Evolutionary conservation across 1,284 basidiomycete species (phyloP), one percentile per base, ranked within the genome.

Genomic region (Neolentinus lepideus): DNA sequence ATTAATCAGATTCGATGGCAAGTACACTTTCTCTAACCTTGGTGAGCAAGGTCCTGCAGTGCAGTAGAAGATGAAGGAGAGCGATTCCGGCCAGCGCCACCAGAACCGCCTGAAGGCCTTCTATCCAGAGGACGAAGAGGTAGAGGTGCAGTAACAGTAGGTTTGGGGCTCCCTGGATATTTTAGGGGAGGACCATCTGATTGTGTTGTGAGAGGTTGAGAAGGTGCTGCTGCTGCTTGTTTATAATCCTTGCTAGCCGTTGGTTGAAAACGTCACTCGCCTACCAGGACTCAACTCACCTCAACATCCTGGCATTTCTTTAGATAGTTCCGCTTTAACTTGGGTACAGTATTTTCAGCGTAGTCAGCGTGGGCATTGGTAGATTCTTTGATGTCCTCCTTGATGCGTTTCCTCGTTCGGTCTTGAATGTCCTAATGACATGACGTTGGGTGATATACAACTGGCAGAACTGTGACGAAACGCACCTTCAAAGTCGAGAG

Each of bases 281-380:
- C 4, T 6, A 26, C 22, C 11, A 50, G 8, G 11, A 50, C 14
- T 12, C 29, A 11, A 61, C 73, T 56, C 58, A 90, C 91, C 76
- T 94, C 92, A 2, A 88, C 83, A 59, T 93, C 90, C 55, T 86
- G 81, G 63, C 86, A 90, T 68, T 92, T 93, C 71, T 84, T 88
- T 12, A 80, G 68, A 66, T 96, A 95, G 29, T 76, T 71, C 51
- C 83, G 78, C 72, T 92, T 92, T 50, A 94, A 72, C 63, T 84
- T 87, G 1, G 90, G 91, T 6, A 94, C 75, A 19, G 78, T 74
- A 55, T 77, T 81, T 64, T 91, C 88, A 11, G 84, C 84, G 66
- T 87, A 92, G 22, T 94, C 92, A 27, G 79, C 78, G 69, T 94
- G 92, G 19, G 85, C 81, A 56, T 70, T 63, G 14, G 76, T 76